A percentile compares a stretch with the other conserved stretches of the same genome.
Evolutionary conservation across 495 filamentous ascomycete genomes (phyloP).

Genomic region (Aspergillus bridgeri): DNA sequence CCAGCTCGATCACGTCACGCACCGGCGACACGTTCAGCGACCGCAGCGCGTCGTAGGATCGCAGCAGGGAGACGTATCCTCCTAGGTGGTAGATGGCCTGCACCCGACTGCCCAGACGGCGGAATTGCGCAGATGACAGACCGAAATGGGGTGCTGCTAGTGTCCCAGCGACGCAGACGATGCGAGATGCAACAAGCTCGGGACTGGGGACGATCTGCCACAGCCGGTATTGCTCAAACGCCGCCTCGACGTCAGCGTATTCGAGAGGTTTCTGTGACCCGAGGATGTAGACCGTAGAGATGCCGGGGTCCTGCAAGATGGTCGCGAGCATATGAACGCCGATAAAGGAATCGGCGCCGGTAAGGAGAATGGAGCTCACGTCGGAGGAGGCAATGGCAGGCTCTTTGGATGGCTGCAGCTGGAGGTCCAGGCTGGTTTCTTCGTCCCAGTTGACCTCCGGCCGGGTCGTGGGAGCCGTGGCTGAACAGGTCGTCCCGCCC

Average conservation of each 20-base stretch:
- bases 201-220: background rate
- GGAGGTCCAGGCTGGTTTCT: background rate
- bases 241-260: background rate
- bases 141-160: background rate
- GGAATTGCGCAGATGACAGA: slow-evolving; percentile 8
- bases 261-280: background rate
- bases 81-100: slow-evolving; percentile 23
- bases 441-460: background rate
- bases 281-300: slow-evolving; percentile 1
- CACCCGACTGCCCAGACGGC: slow-evolving; percentile 11
- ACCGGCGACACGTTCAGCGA: slow-evolving; percentile 13
- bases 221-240: background rate
- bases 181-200: background rate
- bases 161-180: background rate
- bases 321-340: slow-evolving; percentile 14
- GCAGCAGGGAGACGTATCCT: slow-evolving; percentile 20
- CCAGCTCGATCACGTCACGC: slow-evolving; percentile 18
- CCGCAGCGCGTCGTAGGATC: slow-evolving; percentile 17
- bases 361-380: slow-evolving; percentile 6
- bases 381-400: background rate
- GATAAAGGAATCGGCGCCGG: slow-evolving; percentile 18
- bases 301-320: slow-evolving; percentile 4
- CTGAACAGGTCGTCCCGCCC: background rate
- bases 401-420: background rate
- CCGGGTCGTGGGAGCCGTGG: background rate